Evolutionary conservation across 2,329 filamentous ascomycete species (phyloP), one percentile per base, ranked within the genome.

Genomic region (Trichoderma lentiforme): DNA sequence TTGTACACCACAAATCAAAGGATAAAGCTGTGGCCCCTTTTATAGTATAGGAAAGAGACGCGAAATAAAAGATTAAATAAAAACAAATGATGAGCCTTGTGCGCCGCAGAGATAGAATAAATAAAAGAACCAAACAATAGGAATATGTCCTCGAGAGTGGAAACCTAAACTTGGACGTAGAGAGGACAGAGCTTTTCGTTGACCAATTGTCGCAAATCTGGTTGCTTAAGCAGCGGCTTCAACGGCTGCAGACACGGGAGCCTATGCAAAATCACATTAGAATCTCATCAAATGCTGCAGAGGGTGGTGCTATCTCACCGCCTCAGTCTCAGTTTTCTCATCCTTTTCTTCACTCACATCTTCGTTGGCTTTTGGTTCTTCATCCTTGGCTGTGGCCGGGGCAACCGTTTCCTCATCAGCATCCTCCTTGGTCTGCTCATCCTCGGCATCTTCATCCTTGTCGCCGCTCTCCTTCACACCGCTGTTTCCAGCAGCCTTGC

Each of bases 401-500:
- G 30, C 60, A 64, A 18, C 61, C 11, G 71, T 6, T 75, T 82
- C 79, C 71, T 81, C 78, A 15, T 81, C 78, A 14, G 76, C 64
- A 36, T 79, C 66, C 15, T 21, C 71, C 47, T 72, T 70, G 74
- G 65, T 68, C 73, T 65, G 74, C 73, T 64, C 79, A 51, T 78
- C 71, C 66, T 84, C 81, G 62, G 80, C 76, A 65, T 83, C 71
- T 82, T 80, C 63, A 18, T 58, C 36, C 39, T 65, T 69, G 32
- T 71, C 82, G 53, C 78, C 76, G 30, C 78, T 79, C 47, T 82
- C 81, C 73, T 84, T 82, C 65, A 78, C 79, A 28, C 82, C 84
- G 66, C 86, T 82, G 15, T 80, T 76, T 66, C 82, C 83, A 5
- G 77, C 57, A 71, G 80, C 79, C 77, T 86, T 87, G 62, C 81